Evolutionary conservation across 805 yeast genomes (phyloP).

Genomic region (Sugiyamaella boreocaroliniensis): DNA sequence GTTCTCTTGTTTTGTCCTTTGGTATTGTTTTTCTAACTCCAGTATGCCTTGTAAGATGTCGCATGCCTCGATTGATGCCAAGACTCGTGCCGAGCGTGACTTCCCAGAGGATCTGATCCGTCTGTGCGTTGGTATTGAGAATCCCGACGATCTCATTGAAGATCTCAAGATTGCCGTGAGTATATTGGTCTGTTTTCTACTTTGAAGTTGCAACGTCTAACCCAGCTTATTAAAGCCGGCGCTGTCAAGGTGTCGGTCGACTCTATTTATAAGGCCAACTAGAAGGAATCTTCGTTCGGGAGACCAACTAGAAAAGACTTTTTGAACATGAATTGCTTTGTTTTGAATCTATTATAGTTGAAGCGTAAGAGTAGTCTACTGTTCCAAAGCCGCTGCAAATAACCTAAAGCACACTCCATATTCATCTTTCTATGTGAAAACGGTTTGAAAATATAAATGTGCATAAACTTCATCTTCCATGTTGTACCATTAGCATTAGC

Average conservation of each 20-base stretch:
- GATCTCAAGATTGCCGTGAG: slow-evolving; percentile 67
- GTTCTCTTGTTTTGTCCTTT: background rate
- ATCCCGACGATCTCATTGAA: slow-evolving; percentile 68
- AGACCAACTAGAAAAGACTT: too few relatives aligned
- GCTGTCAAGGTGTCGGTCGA: slow-evolving; percentile 11
- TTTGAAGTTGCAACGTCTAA: background rate
- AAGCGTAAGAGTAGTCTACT: too few relatives aligned
- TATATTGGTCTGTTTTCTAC: background rate
- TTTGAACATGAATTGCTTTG: too few relatives aligned
- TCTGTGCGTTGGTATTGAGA: slow-evolving; percentile 87
- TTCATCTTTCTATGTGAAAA: too few relatives aligned
- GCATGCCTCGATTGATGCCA: slow-evolving; percentile 91
- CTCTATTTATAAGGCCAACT: background rate
- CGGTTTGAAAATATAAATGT: too few relatives aligned
- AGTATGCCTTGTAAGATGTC: slow-evolving; percentile 89
- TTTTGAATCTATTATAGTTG: too few relatives aligned
- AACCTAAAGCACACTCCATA: too few relatives aligned
- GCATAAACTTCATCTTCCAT: background rate
- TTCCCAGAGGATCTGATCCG: slow-evolving; percentile 90
- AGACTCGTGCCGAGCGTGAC: slow-evolving; percentile 77
- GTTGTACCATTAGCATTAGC: slow-evolving; percentile 24
- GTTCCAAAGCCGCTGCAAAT: too few relatives aligned
- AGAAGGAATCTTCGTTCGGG: too few relatives aligned
- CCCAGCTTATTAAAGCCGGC: slow-evolving; percentile 14
- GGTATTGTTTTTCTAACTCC: background rate